Conservation (phyloP, 208 protist species). For the Trypanosoma rangeli region DNA sequence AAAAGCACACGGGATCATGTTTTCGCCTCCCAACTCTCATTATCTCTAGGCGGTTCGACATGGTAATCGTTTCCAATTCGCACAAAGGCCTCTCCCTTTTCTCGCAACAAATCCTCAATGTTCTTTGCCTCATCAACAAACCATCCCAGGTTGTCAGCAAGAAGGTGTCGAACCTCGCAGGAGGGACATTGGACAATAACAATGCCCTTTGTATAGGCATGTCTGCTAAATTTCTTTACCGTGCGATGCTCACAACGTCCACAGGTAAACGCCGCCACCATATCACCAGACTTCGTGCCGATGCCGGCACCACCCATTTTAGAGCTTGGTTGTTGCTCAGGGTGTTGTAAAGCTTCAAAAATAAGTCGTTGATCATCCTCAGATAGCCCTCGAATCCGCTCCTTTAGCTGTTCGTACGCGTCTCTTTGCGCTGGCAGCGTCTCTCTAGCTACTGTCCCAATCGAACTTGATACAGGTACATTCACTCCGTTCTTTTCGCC, state of each 20-base stretch:
- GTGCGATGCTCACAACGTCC: slow-evolving; percentile 81
- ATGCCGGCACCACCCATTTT: slow-evolving; percentile 83
- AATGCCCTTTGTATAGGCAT: slow-evolving; percentile 91
- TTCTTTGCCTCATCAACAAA: slow-evolving; percentile 70
- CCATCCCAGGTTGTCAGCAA: slow-evolving; percentile 93
- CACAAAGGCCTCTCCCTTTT: slow-evolving; percentile 71
- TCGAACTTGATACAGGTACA: background rate
- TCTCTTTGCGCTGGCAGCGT: slow-evolving; percentile 1
- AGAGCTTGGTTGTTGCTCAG: slow-evolving; percentile 46
- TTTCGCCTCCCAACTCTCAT: background rate
- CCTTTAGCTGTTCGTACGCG: slow-evolving; percentile 23
- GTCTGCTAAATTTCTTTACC: slow-evolving; percentile 91
- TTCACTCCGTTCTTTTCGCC: background rate
- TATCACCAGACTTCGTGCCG: slow-evolving; percentile 71
- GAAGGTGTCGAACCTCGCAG: slow-evolving; percentile 83
- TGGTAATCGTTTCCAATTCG: slow-evolving; percentile 71
- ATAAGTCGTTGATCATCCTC: slow-evolving; percentile 66
- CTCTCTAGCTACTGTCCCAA: slow-evolving; percentile 3
- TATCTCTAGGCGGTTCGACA: slow-evolving; percentile 21
- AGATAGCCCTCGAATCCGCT: slow-evolving; percentile 51
- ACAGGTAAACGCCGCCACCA: slow-evolving; percentile 91
- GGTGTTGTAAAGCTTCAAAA: slow-evolving; percentile 46
- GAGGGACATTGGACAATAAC: slow-evolving; percentile 90
- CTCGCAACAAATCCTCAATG: slow-evolving; percentile 83
- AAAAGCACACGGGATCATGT: background rate